Evolutionary conservation across 1,139 yeast species (phyloP).

Genomic region (Waltiozyma sp.): DNA sequence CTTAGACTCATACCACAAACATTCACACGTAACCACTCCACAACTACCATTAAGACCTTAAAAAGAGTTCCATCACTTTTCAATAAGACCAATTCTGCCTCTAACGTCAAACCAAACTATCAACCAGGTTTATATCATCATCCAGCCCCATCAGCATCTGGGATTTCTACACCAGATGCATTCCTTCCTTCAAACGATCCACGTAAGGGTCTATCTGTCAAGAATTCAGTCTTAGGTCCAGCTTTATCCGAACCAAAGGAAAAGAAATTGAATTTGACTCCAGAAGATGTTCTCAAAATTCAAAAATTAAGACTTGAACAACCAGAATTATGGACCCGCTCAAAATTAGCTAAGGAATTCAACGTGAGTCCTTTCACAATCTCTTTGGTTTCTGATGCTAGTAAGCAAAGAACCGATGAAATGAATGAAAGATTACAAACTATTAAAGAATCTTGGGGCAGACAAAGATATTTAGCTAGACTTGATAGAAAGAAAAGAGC

Average conservation of each 20-base stretch:
- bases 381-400: slow-evolving; percentile 37
- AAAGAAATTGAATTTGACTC: slow-evolving; percentile 50
- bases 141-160: slow-evolving; percentile 38
- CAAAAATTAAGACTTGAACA: slow-evolving; percentile 47
- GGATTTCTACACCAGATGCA: slow-evolving; percentile 48
- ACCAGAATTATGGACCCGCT: slow-evolving; percentile 57
- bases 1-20: neutral
- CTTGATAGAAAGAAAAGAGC: slow-evolving; percentile 42
- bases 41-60: neutral
- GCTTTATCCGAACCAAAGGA: slow-evolving; percentile 27
- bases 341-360: slow-evolving; percentile 55
- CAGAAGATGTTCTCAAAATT: slow-evolving; percentile 52
- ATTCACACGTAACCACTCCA: neutral
- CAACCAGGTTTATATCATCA: slow-evolving; percentile 27
- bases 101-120: slow-evolving; percentile 22
- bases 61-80: slow-evolving; percentile 13
- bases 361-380: slow-evolving; percentile 44
- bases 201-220: slow-evolving; percentile 32
- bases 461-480: slow-evolving; percentile 47
- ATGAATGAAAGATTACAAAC: slow-evolving; percentile 33
- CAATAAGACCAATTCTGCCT: slow-evolving; percentile 14
- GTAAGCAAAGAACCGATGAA: slow-evolving; percentile 27
- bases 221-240: slow-evolving; percentile 46
- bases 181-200: slow-evolving; percentile 60
- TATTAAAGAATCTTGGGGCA: slow-evolving; percentile 39